Evolutionary conservation across 306 rosid genomes (phyloP), one percentile per base, ranked within the genome.

Genomic region (Trifolium dubium): DNA sequence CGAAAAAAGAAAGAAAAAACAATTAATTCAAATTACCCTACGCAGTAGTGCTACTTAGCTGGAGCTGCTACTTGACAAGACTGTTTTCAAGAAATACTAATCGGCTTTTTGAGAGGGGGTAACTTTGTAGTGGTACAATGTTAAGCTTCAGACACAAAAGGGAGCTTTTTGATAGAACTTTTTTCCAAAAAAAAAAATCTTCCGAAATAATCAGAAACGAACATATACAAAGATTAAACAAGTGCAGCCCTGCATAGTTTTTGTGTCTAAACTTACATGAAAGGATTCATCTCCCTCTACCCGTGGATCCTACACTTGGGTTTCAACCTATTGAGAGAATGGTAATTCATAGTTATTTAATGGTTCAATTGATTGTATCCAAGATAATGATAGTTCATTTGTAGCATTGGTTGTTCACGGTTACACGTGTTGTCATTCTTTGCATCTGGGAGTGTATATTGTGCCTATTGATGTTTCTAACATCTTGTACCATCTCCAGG

Each of bases 401-500:
- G 41, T 55, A 51, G 39, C 1, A 30, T 71, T 76, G 54, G 35
- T 76, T 32, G 19, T 69, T 56, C 3, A 15, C 15, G 23, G n/a
- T 61, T 60, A 8, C 34, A 15, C 18, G 2, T 15, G 32, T 28
- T 8, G 13, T 72, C 54, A 10, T 60, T 64, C 43, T 32, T 29
- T 47, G 61, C 9, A 10, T 78, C 54, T 44, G 17, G 3, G 53
- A 10, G 35, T 32, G 23, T 23, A 23, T 23, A 10, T 2, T 79
- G 30, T 72, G 44, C 19, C 12, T 76, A 49, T 60, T 66, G 30
- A 60, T 54, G 66, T 31, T 67, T 75, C 72, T 71, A 7, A 61
- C 17, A 31, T 62, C 74, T 62, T 43, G 62, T 17, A 68, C 51
- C 5, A 61, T 67, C 74, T 72, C 32, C 66, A 83, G 84, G 84